Conservation (phyloP, 208 protist species). For the Lotmaria passim region DNA sequence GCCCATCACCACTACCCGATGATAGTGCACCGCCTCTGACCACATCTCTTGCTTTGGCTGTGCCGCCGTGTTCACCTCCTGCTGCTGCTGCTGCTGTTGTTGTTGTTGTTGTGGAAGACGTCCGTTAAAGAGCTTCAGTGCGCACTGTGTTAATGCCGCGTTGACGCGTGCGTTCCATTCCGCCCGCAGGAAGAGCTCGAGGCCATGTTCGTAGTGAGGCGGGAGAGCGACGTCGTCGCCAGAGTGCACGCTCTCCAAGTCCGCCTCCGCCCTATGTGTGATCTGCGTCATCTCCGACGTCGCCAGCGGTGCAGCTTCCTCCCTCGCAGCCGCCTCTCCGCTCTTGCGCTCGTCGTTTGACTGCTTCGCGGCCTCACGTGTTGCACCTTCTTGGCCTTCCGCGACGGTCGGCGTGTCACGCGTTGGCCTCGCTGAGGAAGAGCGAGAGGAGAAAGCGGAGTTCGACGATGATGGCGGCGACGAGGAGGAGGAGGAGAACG, state of each 20-base stretch:
- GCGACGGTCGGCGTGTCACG: neutral
- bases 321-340: neutral
- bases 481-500: neutral
- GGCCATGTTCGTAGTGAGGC: constrained; percentile 13
- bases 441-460: neutral
- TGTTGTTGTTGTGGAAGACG: constrained; percentile 16
- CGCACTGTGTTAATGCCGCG: constrained; percentile 6
- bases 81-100: neutral
- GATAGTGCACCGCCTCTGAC: constrained; percentile 26
- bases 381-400: neutral
- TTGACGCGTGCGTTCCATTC: neutral
- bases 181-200: neutral
- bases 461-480: neutral
- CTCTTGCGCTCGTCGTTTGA: neutral
- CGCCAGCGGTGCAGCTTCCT: neutral
- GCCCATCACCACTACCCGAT: constrained; percentile 45
- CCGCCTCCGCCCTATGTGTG: neutral
- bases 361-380: neutral
- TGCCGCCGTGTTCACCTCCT: neutral
- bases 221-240: neutral
- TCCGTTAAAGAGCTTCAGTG: constrained; percentile 23
- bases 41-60: constrained; percentile 5
- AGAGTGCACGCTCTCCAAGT: constrained; percentile 16
- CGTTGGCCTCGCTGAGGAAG: neutral
- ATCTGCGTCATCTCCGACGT: neutral